A percentile compares a stretch with the other conserved stretches of the same genome.
Conservation (phyloP, 2,329 filamentous ascomycete genomes). For the Zasmidium citrigriseum region DNA sequence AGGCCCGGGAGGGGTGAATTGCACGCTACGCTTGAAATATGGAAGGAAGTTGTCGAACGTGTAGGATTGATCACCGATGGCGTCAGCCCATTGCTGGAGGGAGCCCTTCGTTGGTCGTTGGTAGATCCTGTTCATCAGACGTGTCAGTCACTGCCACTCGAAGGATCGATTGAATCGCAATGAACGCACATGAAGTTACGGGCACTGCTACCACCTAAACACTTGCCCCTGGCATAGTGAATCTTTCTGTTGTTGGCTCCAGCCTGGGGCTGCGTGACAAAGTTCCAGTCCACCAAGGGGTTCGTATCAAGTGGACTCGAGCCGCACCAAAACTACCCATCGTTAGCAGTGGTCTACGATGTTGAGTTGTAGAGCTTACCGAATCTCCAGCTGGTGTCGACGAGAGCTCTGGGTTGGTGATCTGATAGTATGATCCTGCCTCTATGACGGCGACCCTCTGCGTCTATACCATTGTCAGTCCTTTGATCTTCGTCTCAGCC, state of each 20-base stretch:
- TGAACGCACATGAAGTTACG: constrained; percentile 22
- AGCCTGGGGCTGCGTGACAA: constrained; percentile 27
- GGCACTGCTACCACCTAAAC: constrained; percentile 30
- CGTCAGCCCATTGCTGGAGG: constrained; percentile 39
- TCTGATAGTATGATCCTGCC: constrained; percentile 32
- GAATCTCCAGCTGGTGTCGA: constrained; percentile 3
- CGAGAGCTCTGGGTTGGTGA: constrained; percentile 17
- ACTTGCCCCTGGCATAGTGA: constrained; percentile 32
- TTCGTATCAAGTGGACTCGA: constrained; percentile 18
- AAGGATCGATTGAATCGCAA: no score
- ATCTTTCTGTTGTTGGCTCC: constrained; percentile 12
- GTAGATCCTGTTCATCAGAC: no score
- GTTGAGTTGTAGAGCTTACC: no score
- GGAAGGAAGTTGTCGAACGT: constrained; percentile 31
- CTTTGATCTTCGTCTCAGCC: neutral
- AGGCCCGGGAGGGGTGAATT: constrained; percentile 5
- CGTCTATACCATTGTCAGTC: neutral
- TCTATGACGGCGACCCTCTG: constrained; percentile 17
- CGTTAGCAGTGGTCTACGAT: neutral
- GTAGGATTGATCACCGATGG: constrained; percentile 36
- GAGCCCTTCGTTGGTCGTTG: constrained; percentile 16
- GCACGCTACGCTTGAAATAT: constrained; percentile 12
- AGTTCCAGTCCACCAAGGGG: constrained; percentile 33
- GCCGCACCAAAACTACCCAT: constrained; percentile 3
- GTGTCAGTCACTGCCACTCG: neutral